These are phyloP conservation scores for Raphanus sativus DNA, from an alignment of 345 rosid species.

Conservation along the genomic window DNA sequence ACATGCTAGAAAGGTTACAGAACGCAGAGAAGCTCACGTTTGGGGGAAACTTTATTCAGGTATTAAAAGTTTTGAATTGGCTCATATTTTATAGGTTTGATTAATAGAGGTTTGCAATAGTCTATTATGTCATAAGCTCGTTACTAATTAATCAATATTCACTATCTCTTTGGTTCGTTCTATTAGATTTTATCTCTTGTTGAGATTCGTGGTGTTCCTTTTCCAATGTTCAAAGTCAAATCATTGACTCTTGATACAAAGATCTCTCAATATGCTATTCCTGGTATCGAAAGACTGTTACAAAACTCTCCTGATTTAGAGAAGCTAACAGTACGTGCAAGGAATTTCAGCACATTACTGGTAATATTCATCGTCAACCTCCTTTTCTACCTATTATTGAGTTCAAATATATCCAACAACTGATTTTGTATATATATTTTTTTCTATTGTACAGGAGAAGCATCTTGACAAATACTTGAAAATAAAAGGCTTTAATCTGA, in stretches of 20 bases:
- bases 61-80: neutral
- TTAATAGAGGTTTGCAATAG: neutral
- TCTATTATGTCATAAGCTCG: neutral
- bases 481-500: neutral
- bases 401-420: neutral
- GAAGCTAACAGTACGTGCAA: neutral
- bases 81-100: neutral
- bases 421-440: neutral
- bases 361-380: neutral
- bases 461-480: neutral
- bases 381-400: neutral
- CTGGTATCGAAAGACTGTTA: neutral
- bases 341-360: neutral
- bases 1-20: neutral
- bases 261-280: neutral
- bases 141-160: neutral
- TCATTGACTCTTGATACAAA: neutral
- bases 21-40: slow-evolving; percentile 11
- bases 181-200: neutral
- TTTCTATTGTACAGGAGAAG: neutral
- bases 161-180: neutral
- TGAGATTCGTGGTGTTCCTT: slow-evolving; percentile 3
- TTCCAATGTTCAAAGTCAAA: neutral
- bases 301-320: slow-evolving; percentile 9
- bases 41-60: neutral